Conservation (phyloP, 2,329 filamentous ascomycete species). For the Arthrinium phaeospermum region DNA sequence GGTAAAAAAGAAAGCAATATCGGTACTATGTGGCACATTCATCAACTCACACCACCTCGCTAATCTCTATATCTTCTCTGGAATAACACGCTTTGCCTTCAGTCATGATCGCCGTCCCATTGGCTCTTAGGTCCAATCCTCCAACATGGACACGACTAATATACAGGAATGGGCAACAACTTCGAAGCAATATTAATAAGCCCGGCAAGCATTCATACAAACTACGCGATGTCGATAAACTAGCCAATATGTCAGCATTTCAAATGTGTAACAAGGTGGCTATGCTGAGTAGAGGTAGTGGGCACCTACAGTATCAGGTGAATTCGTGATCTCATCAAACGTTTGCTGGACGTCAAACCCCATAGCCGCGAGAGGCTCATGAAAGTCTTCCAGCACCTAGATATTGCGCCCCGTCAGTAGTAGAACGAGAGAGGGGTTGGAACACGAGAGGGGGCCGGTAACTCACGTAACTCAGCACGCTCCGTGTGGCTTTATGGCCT, state of each 20-base stretch:
- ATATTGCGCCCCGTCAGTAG: constrained; percentile 28
- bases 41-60: too few species aligned
- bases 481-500: constrained; percentile 73
- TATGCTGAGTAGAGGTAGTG: neutral
- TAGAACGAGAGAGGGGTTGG: neutral
- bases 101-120: neutral
- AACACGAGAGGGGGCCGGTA: neutral
- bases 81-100: neutral
- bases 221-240: neutral
- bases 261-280: neutral
- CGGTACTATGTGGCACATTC: too few species aligned
- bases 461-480: constrained; percentile 81
- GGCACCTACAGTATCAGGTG: constrained; percentile 40
- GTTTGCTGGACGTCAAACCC: constrained; percentile 40
- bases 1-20: too few species aligned
- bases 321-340: constrained; percentile 42
- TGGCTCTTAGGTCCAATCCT: neutral
- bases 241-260: neutral
- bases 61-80: neutral
- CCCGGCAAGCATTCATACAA: neutral
- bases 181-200: too few species aligned
- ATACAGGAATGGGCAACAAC: neutral
- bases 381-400: constrained; percentile 39
- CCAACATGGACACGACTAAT: neutral
- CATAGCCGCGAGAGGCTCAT: constrained; percentile 39